Percentiles rank a stretch among this genome's conserved stretches.
phyloP scores from a whole-genome alignment of 2,329 filamentous ascomycete genomes.

The Trichoderma aggressivum region DNA sequence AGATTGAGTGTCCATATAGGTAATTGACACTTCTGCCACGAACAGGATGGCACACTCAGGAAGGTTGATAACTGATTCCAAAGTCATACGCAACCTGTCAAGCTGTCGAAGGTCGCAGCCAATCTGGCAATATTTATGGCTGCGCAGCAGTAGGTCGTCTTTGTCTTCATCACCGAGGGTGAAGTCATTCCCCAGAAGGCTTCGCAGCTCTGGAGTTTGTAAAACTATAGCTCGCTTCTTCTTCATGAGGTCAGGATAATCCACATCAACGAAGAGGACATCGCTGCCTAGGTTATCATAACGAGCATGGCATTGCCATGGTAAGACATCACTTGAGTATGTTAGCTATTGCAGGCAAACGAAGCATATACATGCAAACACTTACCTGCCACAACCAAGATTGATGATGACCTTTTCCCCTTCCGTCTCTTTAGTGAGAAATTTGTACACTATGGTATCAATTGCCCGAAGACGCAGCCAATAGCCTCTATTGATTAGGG shows the following conservation, averaged over 20 bases:
- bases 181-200: conserved; percentile 33
- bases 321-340: conserved; percentile 72
- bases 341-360: neutral
- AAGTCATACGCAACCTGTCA: conserved; percentile 52
- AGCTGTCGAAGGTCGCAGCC: conserved; percentile 78
- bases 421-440: conserved; percentile 54
- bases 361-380: neutral
- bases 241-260: conserved; percentile 75
- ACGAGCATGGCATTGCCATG: conserved; percentile 74
- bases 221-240: conserved; percentile 69
- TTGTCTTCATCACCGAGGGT: conserved; percentile 37
- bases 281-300: conserved; percentile 57
- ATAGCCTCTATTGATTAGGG: conserved; percentile 86
- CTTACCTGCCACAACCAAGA: conserved; percentile 86
- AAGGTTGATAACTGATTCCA: conserved; percentile 58
- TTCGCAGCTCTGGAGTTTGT: conserved; percentile 55
- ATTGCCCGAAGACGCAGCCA: conserved; percentile 82
- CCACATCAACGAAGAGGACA: conserved; percentile 75
- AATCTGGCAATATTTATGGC: conserved; percentile 70
- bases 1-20: conserved; percentile 75
- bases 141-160: conserved; percentile 56
- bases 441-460: conserved; percentile 69
- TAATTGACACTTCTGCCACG: conserved; percentile 84
- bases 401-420: conserved; percentile 75
- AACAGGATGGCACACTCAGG: conserved; percentile 66